These are phyloP conservation scores for Trichomonas tenax DNA, from an alignment of 208 protist species.

Conservation along the genomic window DNA sequence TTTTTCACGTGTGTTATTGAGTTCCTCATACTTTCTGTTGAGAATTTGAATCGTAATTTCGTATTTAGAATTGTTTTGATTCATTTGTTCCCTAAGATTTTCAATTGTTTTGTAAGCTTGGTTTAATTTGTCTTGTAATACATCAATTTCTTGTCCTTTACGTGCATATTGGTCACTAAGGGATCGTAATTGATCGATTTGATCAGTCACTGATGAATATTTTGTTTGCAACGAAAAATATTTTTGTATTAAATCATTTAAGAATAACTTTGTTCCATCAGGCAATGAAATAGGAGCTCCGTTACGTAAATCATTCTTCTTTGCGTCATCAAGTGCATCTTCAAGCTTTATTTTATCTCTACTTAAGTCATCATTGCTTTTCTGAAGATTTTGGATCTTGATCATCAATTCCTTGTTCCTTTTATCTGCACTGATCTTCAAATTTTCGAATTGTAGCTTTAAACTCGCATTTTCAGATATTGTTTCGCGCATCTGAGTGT, in stretches of 20 bases:
- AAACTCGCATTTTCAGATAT: not conserved
- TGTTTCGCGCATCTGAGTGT: not conserved
- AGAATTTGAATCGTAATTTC: not conserved
- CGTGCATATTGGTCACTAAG: not conserved
- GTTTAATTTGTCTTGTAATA: not conserved
- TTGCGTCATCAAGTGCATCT: not conserved
- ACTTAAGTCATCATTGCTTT: not conserved
- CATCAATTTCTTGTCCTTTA: not conserved
- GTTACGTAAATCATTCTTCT: not conserved
- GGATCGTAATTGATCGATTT: not conserved
- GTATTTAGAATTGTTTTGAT: not conserved
- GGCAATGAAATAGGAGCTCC: not conserved
- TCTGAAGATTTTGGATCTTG: not conserved
- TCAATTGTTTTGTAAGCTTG: not conserved
- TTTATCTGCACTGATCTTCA: not conserved
- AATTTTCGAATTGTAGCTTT: not conserved
- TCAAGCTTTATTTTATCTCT: not conserved
- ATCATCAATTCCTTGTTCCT: not conserved
- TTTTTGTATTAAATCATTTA: not conserved
- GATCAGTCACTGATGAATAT: not conserved
- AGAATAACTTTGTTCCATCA: not conserved
- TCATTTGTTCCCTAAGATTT: not conserved
- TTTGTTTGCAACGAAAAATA: not conserved
- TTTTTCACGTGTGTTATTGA: not conserved
- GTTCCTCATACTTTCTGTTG: not conserved